Conservation (phyloP, 2,329 filamentous ascomycete species). For the Diaporthe citri region DNA sequence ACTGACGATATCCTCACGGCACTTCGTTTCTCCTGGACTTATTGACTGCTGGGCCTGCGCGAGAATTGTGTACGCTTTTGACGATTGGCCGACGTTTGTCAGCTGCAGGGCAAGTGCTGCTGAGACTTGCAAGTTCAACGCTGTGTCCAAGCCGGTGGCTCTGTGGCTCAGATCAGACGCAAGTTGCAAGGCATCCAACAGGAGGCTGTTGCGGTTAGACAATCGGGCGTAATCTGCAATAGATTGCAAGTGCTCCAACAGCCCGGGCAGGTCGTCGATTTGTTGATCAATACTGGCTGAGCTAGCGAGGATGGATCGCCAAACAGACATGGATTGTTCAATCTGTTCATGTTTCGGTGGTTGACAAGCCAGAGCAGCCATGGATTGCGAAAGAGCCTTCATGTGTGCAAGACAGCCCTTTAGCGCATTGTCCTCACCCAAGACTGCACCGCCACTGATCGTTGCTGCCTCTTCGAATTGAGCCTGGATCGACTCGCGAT, state of each 20-base stretch:
- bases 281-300: constrained; percentile 57
- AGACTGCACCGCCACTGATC: constrained; percentile 51
- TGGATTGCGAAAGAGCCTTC: constrained; percentile 58
- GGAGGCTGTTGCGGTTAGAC: constrained; percentile 61
- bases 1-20: constrained; percentile 57
- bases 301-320: constrained; percentile 57
- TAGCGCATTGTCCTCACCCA: constrained; percentile 61
- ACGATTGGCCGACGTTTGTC: constrained; percentile 64
- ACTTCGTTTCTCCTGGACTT: constrained; percentile 40
- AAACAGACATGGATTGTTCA: constrained; percentile 55
- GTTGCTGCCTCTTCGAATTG: constrained; percentile 55
- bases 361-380: constrained; percentile 57
- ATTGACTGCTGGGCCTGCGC: constrained; percentile 49
- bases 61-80: constrained; percentile 61
- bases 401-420: constrained; percentile 62
- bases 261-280: constrained; percentile 63
- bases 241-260: constrained; percentile 64
- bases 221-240: constrained; percentile 65
- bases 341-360: constrained; percentile 52
- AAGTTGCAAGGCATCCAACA: constrained; percentile 62
- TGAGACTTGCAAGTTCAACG: constrained; percentile 40
- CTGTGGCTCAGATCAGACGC: constrained; percentile 57
- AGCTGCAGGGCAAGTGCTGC: constrained; percentile 66
- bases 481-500: constrained; percentile 53
- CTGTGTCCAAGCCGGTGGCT: constrained; percentile 31